Base-by-base conservation (phyloP, 345 rosid species). In the Durio zibethinus region DNA sequence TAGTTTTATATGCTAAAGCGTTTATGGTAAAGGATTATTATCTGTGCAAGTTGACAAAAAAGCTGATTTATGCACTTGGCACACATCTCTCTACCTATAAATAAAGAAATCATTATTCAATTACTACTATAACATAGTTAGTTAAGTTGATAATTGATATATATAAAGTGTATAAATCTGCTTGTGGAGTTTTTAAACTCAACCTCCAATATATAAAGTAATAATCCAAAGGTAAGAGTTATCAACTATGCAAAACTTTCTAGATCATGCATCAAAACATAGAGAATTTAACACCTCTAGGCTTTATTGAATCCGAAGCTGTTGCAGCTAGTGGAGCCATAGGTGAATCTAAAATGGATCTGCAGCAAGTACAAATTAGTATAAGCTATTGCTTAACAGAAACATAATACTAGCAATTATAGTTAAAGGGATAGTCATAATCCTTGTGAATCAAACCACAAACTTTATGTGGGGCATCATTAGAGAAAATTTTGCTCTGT, bases 321-420 rank as follows among this genome's bases (percentile, higher is more conserved):
- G 86, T 57, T 31, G 82, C 81, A 38, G 86, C 72, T 21, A 81
- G 79, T 38, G 89, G 89, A 65, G 94, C 94, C 97, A 92, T 93
- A 16, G 78, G 33, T 62, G 27, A 81, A 77, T 50, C 50, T 16
- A 50, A 64, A 66, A 25, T 27, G 50, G 78, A 85, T 79, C 90
- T 84, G 87, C 81, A 65, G 68, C 23, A 73, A 29, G 52, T 2
- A 75, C 65, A 77, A 57, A 10, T 3, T n/a, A 14, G 20, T 10
- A 21, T 33, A 57, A 25, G 61, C 63, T 29, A 38, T 14, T 57
- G 5, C 56, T 74, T 31, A 20, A 48, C 42, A 11, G 3, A 25
- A 60, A 48, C n/a, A 61, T 29, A 76, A 76, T 11, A 56, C 47
- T 48, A 48, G 25, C 5, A 25, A 21, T 33, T 52, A 35, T 72